Percentiles rank a stretch among this genome's conserved stretches.
Evolutionary conservation across 768 basidiomycete genomes (phyloP).

Genomic region (Flagelloscypha sp.): DNA sequence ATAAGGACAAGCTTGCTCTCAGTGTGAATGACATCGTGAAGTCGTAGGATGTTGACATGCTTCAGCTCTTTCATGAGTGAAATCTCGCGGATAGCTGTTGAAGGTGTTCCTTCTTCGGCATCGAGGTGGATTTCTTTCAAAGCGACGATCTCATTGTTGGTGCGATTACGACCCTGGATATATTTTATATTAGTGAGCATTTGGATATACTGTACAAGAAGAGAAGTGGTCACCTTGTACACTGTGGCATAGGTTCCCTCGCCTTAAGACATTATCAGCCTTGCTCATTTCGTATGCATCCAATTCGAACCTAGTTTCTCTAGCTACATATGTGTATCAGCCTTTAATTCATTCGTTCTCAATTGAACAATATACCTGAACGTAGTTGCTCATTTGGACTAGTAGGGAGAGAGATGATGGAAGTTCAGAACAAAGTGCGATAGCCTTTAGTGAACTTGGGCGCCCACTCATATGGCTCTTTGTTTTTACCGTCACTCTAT

Average conservation of each 20-base stretch:
- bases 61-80: constrained; percentile 78
- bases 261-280: constrained; percentile 25
- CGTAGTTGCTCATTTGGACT: no score
- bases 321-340: constrained; percentile 25
- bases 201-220: not conserved
- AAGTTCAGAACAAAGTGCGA: no score
- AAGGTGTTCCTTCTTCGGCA: constrained; percentile 73
- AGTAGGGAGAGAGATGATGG: no score
- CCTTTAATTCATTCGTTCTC: not conserved
- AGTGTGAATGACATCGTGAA: constrained; percentile 76
- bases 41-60: constrained; percentile 71
- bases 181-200: not conserved
- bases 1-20: constrained; percentile 73
- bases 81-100: constrained; percentile 73
- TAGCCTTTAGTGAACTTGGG: no score
- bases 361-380: no score
- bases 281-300: not conserved
- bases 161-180: constrained; percentile 60
- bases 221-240: constrained; percentile 43
- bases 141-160: constrained; percentile 72
- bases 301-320: constrained; percentile 48
- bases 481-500: no score
- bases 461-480: no score
- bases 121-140: constrained; percentile 77
- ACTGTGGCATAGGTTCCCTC: constrained; percentile 66